Percentiles rank a stretch among this genome's conserved stretches.
These are phyloP conservation scores for Lachancea quebecensis DNA, from an alignment of 805 yeast species.

Conservation along the genomic window DNA sequence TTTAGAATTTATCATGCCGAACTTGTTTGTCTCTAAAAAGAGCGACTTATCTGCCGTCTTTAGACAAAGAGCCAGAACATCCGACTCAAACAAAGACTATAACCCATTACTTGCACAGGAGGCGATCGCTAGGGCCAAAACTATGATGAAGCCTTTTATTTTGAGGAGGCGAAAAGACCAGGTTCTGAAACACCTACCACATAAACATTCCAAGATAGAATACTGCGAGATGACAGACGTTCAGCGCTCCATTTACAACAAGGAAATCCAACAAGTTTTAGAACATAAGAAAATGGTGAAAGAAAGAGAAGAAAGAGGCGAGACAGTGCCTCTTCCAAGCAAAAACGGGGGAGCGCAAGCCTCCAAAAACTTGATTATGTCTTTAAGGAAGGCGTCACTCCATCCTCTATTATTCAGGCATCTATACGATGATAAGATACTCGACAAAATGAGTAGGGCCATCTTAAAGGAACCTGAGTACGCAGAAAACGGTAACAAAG, in stretches of 20 bases:
- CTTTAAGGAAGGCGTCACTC: constrained; percentile 81
- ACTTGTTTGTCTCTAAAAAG: constrained; percentile 68
- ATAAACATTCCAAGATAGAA: constrained; percentile 56
- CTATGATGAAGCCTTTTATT: constrained; percentile 98
- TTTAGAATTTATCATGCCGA: constrained; percentile 84
- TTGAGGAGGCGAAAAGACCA: constrained; percentile 87
- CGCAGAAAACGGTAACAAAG: constrained; percentile 58
- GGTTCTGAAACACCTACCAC: constrained; percentile 83
- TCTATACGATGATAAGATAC: constrained; percentile 46
- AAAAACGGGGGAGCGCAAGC: constrained; percentile 15
- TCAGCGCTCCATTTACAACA: constrained; percentile 56
- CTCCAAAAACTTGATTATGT: constrained; percentile 71
- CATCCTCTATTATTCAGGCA: constrained; percentile 84
- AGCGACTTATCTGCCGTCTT: constrained; percentile 79
- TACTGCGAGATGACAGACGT: constrained; percentile 53
- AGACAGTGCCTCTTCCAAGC: constrained; percentile 11
- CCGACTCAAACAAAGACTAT: constrained; percentile 43
- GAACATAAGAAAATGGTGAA: constrained; percentile 29
- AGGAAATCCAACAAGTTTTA: constrained; percentile 42
- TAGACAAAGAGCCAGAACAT: constrained; percentile 78
- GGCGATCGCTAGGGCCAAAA: constrained; percentile 87
- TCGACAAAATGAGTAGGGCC: constrained; percentile 63
- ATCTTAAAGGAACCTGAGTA: constrained; percentile 81
- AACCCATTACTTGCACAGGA: constrained; percentile 84
- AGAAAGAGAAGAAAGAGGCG: constrained; percentile 23